Evolutionary conservation across 2,329 filamentous ascomycete genomes (phyloP).

Genomic region (Fusarium miscanthi): DNA sequence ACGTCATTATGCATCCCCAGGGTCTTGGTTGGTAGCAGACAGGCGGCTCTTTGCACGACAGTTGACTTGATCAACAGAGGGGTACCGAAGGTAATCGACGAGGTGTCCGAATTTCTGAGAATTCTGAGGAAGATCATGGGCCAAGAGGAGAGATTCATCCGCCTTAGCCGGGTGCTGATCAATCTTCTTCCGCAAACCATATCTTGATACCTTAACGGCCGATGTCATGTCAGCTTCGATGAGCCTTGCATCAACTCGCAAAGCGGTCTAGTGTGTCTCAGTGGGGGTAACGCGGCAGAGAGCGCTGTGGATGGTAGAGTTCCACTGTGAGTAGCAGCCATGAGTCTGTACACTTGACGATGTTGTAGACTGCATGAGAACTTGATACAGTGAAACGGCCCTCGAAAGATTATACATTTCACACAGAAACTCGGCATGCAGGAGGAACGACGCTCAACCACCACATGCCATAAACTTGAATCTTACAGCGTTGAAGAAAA

Average conservation of each 20-base stretch:
- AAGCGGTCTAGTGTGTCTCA: constrained; percentile 31
- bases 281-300: constrained; percentile 16
- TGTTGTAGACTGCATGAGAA: background rate
- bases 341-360: background rate
- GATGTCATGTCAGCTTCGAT: constrained; percentile 11
- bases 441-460: background rate
- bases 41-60: constrained; percentile 26
- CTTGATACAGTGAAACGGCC: background rate
- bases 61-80: constrained; percentile 21
- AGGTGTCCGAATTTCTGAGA: background rate
- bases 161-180: constrained; percentile 10
- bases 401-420: background rate
- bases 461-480: background rate
- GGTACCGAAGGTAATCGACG: background rate
- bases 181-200: background rate
- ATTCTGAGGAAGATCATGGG: background rate
- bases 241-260: constrained; percentile 18
- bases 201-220: constrained; percentile 2
- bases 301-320: constrained; percentile 1
- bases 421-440: background rate
- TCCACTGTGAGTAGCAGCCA: background rate
- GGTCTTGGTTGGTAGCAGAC: constrained; percentile 33
- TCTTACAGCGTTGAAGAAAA: background rate
- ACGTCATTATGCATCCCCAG: constrained; percentile 41
- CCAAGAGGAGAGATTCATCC: background rate